phyloP scores from a whole-genome alignment of 1,284 basidiomycete genomes.

The Irpex sp. region DNA sequence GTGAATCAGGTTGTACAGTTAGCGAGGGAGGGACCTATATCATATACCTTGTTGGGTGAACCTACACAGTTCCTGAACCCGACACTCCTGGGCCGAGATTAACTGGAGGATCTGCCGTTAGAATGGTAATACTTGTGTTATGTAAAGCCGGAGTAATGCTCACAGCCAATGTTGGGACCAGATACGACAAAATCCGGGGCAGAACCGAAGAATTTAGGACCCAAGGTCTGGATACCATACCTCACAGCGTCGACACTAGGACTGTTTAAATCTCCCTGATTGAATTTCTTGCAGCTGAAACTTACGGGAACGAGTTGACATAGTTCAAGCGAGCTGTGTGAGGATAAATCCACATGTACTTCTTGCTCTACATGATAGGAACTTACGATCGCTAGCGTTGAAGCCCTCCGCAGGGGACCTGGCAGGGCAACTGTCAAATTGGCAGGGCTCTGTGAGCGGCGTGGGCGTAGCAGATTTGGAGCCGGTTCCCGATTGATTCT shows the following conservation, averaged over 20 bases:
- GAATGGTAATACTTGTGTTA: background rate
- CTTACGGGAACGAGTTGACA: constrained; percentile 28
- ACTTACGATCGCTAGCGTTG: constrained; percentile 38
- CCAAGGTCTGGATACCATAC: constrained; percentile 45
- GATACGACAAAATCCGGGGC: constrained; percentile 48
- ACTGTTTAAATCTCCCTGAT: background rate
- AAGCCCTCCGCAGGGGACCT: constrained; percentile 42
- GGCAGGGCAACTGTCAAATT: constrained; percentile 38
- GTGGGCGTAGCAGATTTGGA: constrained; percentile 27
- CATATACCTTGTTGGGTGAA: background rate
- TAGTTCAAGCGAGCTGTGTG: constrained; percentile 31
- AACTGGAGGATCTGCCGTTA: constrained; percentile 21
- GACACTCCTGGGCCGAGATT: constrained; percentile 33
- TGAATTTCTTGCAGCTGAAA: constrained; percentile 23
- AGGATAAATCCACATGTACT: background rate
- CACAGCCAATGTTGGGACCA: constrained; percentile 47
- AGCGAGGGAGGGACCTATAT: background rate
- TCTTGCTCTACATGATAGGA: background rate
- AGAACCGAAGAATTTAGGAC: constrained; percentile 40
- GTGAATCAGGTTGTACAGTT: constrained; percentile 8
- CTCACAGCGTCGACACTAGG: constrained; percentile 39
- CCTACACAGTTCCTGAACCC: constrained; percentile 44
- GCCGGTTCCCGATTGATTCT: constrained; percentile 39
- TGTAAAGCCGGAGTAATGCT: background rate
- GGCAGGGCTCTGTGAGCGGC: constrained; percentile 31